phyloP scores from a whole-genome alignment of 768 basidiomycete genomes.

The Pisolithus marmoratus region DNA sequence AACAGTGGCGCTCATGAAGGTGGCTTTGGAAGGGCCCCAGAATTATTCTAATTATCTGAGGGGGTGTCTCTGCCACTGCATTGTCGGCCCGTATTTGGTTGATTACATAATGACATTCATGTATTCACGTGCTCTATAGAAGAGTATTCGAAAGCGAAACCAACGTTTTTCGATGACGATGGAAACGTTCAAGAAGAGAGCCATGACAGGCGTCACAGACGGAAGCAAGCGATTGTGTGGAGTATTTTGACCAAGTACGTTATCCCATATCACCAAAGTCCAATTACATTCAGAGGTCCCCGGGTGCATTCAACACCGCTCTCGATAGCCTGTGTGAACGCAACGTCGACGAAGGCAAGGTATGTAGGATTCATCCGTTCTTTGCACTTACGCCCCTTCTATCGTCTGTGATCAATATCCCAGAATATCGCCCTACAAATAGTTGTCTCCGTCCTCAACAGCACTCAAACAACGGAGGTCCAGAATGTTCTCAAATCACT shows the following conservation, averaged over 20 bases:
- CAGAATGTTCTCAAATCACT: constrained; percentile 66
- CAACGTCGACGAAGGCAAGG: constrained; percentile 87
- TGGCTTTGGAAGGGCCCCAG: too few species aligned
- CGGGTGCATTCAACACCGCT: constrained; percentile 63
- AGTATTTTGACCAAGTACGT: constrained; percentile 69
- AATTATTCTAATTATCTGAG: too few species aligned
- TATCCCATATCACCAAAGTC: not conserved
- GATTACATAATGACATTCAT: too few species aligned
- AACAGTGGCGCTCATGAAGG: too few species aligned
- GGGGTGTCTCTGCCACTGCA: too few species aligned
- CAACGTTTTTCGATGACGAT: too few species aligned
- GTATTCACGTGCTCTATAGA: too few species aligned
- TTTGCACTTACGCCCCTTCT: not conserved
- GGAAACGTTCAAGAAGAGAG: too few species aligned
- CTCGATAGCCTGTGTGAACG: constrained; percentile 84
- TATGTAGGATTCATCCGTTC: constrained; percentile 28
- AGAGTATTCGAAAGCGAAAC: too few species aligned
- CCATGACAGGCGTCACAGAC: too few species aligned
- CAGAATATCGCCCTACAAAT: constrained; percentile 77
- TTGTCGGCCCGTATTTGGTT: too few species aligned
- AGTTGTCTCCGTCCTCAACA: constrained; percentile 86
- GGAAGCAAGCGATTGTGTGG: constrained; percentile 67
- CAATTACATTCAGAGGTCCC: constrained; percentile 45
- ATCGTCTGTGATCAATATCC: not conserved
- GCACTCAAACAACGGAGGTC: constrained; percentile 87